Evolutionary conservation across 331 rosid genomes (phyloP).

Genomic region (Pyracantha coccinea): DNA sequence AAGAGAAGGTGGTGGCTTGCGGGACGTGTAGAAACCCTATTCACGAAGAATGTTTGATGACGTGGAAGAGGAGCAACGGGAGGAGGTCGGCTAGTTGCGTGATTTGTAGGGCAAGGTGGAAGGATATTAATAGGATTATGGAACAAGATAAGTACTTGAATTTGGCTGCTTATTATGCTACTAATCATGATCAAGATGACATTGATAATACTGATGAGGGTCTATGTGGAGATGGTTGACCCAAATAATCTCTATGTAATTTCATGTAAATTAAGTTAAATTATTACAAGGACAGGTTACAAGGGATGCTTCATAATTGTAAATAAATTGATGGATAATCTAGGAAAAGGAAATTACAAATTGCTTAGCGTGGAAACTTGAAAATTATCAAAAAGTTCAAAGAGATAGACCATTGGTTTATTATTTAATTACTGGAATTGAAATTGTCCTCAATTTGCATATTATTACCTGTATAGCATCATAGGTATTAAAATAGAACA

Average conservation of each 20-base stretch:
- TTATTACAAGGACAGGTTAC: not conserved
- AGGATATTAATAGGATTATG: constrained; percentile 8
- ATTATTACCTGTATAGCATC: no score
- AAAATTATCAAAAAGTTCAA: not conserved
- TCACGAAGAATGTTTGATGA: constrained; percentile 64
- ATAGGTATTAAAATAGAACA: no score
- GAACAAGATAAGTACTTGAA: constrained; percentile 58
- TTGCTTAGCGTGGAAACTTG: not conserved
- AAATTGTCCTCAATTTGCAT: no score
- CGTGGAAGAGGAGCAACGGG: constrained; percentile 72
- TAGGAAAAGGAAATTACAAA: not conserved
- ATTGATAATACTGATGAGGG: not conserved
- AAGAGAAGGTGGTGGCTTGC: constrained; percentile 56
- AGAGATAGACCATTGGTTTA: no score
- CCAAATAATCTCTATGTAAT: no score
- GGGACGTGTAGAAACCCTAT: constrained; percentile 63
- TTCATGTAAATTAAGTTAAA: not conserved
- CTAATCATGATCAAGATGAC: constrained; percentile 21
- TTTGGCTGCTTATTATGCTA: constrained; percentile 46
- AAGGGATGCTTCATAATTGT: not conserved
- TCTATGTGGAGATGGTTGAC: constrained; percentile 14
- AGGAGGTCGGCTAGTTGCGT: constrained; percentile 60
- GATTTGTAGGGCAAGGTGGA: constrained; percentile 86
- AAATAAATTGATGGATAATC: not conserved
- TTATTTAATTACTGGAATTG: no score